These are phyloP conservation scores for Tolypocladium guangdongense DNA, from an alignment of 2,329 filamentous ascomycete species.

Conservation along the genomic window DNA sequence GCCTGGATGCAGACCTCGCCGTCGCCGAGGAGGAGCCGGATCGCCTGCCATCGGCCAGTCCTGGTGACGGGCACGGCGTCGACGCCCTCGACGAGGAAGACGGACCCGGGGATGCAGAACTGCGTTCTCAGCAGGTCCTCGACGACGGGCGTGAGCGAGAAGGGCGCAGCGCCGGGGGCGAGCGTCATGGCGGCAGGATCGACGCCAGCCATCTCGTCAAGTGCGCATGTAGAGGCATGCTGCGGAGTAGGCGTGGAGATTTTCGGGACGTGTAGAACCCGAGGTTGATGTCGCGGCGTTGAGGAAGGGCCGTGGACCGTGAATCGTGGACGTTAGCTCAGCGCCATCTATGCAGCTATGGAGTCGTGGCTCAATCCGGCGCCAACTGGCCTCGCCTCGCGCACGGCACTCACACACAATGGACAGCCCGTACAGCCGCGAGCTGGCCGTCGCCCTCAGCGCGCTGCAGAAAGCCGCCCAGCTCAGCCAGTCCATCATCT, in stretches of 20 bases:
- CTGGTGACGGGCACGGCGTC: constrained; percentile 23
- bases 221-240: not conserved
- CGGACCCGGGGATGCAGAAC: constrained; percentile 33
- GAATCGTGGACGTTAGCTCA: not conserved
- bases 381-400: not conserved
- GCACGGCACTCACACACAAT: constrained; percentile 15
- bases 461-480: constrained; percentile 34
- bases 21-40: constrained; percentile 40
- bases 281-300: not conserved
- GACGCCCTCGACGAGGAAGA: constrained; percentile 40
- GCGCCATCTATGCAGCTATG: constrained; percentile 13
- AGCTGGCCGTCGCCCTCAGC: constrained; percentile 31
- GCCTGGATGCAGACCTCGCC: constrained; percentile 45
- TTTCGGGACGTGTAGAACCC: no score
- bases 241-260: not conserved
- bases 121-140: constrained; percentile 36
- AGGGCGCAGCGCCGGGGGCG: constrained; percentile 10
- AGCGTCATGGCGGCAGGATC: constrained; percentile 16
- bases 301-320: no score
- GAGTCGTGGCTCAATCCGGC: constrained; percentile 14
- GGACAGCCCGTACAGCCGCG: constrained; percentile 30
- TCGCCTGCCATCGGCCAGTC: constrained; percentile 27
- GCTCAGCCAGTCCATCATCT: constrained; percentile 38
- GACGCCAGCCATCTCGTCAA: constrained; percentile 12
- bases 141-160: constrained; percentile 29